phyloP scores from a whole-genome alignment of 2,329 filamentous ascomycete species.

The Penicillium sp. region DNA sequence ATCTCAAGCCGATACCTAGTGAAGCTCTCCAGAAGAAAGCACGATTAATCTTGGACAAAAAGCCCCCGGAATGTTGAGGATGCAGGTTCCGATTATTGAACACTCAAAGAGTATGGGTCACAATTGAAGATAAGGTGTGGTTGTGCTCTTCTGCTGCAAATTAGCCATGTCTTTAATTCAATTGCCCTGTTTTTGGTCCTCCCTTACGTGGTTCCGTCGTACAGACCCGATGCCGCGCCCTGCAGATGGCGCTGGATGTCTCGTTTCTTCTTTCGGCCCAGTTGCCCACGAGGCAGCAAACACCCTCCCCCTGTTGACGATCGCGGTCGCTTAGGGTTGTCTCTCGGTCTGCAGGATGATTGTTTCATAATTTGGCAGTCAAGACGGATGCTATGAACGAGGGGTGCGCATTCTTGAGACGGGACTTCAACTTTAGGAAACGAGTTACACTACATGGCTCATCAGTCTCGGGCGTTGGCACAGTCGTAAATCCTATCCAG shows the following conservation, averaged over 20 bases:
- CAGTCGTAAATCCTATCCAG: conserved; percentile 6
- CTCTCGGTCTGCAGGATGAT: neutral
- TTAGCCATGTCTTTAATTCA: conserved; percentile 22
- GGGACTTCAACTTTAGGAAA: conserved; percentile 5
- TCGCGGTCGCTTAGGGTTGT: neutral
- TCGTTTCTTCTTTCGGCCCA: conserved; percentile 12
- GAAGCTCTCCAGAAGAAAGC: neutral
- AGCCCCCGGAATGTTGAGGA: conserved; percentile 24
- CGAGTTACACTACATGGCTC: conserved; percentile 10
- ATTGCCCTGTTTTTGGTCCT: conserved; percentile 17
- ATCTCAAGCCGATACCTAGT: neutral
- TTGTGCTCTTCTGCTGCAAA: conserved; percentile 24
- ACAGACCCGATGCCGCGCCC: conserved; percentile 14
- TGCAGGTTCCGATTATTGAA: conserved; percentile 12
- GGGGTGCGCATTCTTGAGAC: conserved; percentile 13
- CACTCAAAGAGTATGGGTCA: neutral
- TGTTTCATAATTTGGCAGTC: neutral
- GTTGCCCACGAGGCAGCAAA: conserved; percentile 6
- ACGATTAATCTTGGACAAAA: neutral
- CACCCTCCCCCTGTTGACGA: neutral
- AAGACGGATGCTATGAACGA: neutral
- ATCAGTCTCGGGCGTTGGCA: neutral
- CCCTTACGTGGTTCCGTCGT: conserved; percentile 26
- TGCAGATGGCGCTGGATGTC: conserved; percentile 5
- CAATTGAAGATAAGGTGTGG: conserved; percentile 14